phyloP scores from a whole-genome alignment of 2,329 filamentous ascomycete species.

The Pseudogymnoascus sp. region DNA sequence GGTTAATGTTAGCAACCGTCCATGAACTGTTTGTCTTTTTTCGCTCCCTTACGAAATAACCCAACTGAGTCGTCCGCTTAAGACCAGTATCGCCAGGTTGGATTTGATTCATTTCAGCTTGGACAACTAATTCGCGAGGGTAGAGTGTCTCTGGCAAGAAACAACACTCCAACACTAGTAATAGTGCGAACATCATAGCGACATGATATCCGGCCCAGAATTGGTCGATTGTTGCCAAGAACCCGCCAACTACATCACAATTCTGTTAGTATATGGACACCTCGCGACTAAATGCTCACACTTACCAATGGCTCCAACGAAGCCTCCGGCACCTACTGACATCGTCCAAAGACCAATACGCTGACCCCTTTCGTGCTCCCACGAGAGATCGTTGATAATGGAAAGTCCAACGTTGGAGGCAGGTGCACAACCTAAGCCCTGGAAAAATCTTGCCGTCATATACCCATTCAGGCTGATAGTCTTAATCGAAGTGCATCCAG shows the following conservation, averaged over 20 bases:
- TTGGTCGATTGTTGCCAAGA: conserved; percentile 40
- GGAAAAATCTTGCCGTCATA: conserved; percentile 52
- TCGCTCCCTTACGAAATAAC: conserved; percentile 30
- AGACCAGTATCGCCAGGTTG: not conserved
- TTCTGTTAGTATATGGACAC: conserved; percentile 10
- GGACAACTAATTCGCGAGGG: conserved; percentile 31
- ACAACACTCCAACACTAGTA: conserved; percentile 41
- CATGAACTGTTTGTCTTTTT: conserved; percentile 15
- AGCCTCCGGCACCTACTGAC: conserved; percentile 45
- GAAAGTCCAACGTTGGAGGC: conserved; percentile 48
- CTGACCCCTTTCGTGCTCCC: conserved; percentile 47
- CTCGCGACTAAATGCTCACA: conserved; percentile 6
- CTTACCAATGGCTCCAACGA: conserved; percentile 41
- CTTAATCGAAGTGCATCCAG: conserved; percentile 30
- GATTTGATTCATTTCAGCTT: not conserved
- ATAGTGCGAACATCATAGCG: conserved; percentile 43
- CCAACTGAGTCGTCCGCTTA: conserved; percentile 18
- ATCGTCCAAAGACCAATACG: conserved; percentile 51
- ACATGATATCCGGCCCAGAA: conserved; percentile 49
- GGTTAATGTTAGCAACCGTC: conserved; percentile 30
- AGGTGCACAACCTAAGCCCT: conserved; percentile 48
- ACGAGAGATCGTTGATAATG: conserved; percentile 48
- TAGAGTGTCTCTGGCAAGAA: conserved; percentile 51
- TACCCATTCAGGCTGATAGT: conserved; percentile 38
- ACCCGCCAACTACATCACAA: conserved; percentile 38